Evolutionary conservation across 805 yeast species (phyloP), one percentile per base, ranked within the genome.

Genomic region (Ogataea polymorpha): DNA sequence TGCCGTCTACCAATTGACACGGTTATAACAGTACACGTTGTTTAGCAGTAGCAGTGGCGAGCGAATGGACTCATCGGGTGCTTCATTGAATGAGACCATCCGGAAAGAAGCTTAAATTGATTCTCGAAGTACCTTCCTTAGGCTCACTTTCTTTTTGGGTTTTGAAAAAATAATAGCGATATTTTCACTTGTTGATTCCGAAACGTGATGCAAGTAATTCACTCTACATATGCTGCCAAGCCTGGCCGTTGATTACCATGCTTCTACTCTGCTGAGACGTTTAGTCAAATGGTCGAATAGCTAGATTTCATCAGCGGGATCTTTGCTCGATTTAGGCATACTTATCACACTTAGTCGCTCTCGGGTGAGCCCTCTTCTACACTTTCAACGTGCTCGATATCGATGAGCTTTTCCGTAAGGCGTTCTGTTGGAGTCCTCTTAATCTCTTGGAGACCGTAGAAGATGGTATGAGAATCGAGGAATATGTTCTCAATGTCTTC

Each of bases 401-500:
- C 32, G 14, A 31, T 16, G 12, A 8, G 16, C 41, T 39, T 39
- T 20, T 31, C 34, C n/a, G 20, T 13, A 14, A 28, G 18, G 11
- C 16, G 37, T 5, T n/a, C 36, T 39, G 16, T 32, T 15, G 32
- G 26, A 32, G 27, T 11, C 24, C 13, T 26, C 15, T 36, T 31
- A 29, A 17, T 16, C 23, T 27, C 30, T 27, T 27, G 30, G 30
- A 39, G 33, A 26, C 46, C 46, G 24, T 39, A 43, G 26, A 43
- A 43, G 32, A 27, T 29, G 10, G 42, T 39, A 24, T 43, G 18
- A 9, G 35, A 25, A 21, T 34, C 29, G 28, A 46, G 31, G 39
- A 46, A 46, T 20, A 46, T 46, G 26, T 37, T 35, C 29, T 80
- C 82, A 42, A 81, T 75, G 50, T 80, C 81, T 51, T 78, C 82